Conservation (phyloP, 257 asterid species). For the Handroanthus guayacan region DNA sequence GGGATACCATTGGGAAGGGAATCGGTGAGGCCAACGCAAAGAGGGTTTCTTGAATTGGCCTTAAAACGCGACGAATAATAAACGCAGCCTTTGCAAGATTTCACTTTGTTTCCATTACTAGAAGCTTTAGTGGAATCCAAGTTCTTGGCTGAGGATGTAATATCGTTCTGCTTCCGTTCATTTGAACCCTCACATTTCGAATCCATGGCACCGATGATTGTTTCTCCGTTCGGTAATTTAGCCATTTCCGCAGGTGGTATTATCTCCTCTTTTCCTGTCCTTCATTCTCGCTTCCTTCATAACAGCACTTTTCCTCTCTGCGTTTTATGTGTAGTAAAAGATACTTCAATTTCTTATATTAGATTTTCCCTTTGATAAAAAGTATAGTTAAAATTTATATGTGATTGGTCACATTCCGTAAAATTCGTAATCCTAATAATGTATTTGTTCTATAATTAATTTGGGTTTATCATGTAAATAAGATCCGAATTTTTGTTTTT, state of each 20-base stretch:
- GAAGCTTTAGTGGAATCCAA: slow-evolving; percentile 32
- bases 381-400: too few relatives aligned
- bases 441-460: too few relatives aligned
- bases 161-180: slow-evolving; percentile 33
- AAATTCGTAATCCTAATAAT: too few relatives aligned
- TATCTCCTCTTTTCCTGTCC: slow-evolving; percentile 34
- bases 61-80: slow-evolving; percentile 75
- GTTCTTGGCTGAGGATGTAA: slow-evolving; percentile 40
- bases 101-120: slow-evolving; percentile 47
- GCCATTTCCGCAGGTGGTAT: slow-evolving; percentile 39
- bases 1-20: slow-evolving; percentile 77
- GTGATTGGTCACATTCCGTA: too few relatives aligned
- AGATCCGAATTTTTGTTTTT: too few relatives aligned
- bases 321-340: not conserved
- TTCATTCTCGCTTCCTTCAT: slow-evolving; percentile 36
- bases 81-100: slow-evolving; percentile 82
- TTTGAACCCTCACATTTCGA: slow-evolving; percentile 34
- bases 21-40: slow-evolving; percentile 82
- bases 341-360: too few relatives aligned
- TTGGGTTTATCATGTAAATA: too few relatives aligned
- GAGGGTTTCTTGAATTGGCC: slow-evolving; percentile 74
- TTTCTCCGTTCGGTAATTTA: too few relatives aligned
- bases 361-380: too few relatives aligned
- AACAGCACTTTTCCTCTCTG: slow-evolving; percentile 5
- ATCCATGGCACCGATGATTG: slow-evolving; percentile 25